A percentile compares a stretch with the other conserved stretches of the same genome.
Evolutionary conservation across 2,329 filamentous ascomycete genomes (phyloP).

Genomic region (Penicillium rolfsii): DNA sequence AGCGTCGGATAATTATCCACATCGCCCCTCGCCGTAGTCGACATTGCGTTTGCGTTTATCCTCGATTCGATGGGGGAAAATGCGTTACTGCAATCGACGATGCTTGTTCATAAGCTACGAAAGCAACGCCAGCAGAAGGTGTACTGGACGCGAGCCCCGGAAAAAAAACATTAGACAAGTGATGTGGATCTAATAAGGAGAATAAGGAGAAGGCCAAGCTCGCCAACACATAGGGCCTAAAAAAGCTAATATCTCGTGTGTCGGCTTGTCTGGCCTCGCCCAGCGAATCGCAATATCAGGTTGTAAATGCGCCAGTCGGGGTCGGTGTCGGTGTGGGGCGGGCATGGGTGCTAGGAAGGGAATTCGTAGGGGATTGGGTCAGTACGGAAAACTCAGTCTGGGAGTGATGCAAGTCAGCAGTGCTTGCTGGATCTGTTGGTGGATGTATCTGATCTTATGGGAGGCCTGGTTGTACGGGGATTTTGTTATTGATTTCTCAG

Average conservation of each 20-base stretch:
- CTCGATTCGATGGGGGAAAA: neutral
- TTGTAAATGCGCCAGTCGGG: neutral
- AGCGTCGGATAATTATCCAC: constrained; percentile 14
- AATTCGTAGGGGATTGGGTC: neutral
- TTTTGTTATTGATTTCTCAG: no score
- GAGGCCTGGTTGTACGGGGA: no score
- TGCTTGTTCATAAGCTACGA: neutral
- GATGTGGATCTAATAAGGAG: neutral
- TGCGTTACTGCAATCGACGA: neutral
- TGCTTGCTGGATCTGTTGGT: neutral
- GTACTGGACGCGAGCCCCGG: neutral
- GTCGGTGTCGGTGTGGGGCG: neutral
- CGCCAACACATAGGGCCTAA: neutral
- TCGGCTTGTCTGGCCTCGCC: neutral
- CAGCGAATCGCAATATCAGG: neutral
- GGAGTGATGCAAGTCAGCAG: neutral
- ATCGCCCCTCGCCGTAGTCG: neutral
- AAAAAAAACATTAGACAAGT: neutral
- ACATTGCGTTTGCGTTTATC: neutral
- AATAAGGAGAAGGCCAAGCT: neutral
- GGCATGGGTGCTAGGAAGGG: neutral
- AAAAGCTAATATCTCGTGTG: neutral
- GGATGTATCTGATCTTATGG: neutral
- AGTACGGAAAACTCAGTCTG: neutral
- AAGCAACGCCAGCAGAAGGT: neutral